These are phyloP conservation scores for Tilletia setariae DNA, from an alignment of 1,284 basidiomycete species.

Conservation along the genomic window DNA sequence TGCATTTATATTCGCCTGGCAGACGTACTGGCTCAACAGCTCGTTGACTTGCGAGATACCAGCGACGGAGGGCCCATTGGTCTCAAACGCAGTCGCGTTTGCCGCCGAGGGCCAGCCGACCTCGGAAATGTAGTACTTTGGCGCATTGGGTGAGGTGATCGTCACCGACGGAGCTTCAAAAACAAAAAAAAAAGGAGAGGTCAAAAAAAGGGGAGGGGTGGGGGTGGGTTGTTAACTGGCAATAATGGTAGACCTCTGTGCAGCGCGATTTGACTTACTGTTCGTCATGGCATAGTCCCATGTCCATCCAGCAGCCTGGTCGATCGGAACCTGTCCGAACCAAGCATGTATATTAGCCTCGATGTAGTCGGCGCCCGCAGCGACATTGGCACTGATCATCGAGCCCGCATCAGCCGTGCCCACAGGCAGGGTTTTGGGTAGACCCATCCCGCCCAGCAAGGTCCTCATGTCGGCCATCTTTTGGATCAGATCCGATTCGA, in stretches of 20 bases:
- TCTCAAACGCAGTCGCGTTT: constrained; percentile 28
- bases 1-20: constrained; percentile 73
- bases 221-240: too few relatives aligned
- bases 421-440: constrained; percentile 64
- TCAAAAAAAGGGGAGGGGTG: too few relatives aligned
- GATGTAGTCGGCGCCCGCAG: constrained; percentile 65
- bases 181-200: too few relatives aligned
- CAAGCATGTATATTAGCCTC: constrained; percentile 78
- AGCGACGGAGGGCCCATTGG: constrained; percentile 31
- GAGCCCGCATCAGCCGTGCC: constrained; percentile 85
- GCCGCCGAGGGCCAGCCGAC: constrained; percentile 85
- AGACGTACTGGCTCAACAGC: constrained; percentile 81
- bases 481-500: constrained; percentile 59
- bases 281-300: constrained; percentile 62
- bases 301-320: constrained; percentile 69
- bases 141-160: constrained; percentile 63
- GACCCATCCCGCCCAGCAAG: constrained; percentile 58
- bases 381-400: constrained; percentile 67
- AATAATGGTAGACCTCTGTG: too few relatives aligned
- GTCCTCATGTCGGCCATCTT: constrained; percentile 65
- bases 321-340: constrained; percentile 67
- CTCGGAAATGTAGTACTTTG: constrained; percentile 73
- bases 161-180: constrained; percentile 28
- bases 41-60: constrained; percentile 37
- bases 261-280: too few relatives aligned